phyloP scores from a whole-genome alignment of 2,329 filamentous ascomycete genomes.

The Botrytis pseudocinerea region DNA sequence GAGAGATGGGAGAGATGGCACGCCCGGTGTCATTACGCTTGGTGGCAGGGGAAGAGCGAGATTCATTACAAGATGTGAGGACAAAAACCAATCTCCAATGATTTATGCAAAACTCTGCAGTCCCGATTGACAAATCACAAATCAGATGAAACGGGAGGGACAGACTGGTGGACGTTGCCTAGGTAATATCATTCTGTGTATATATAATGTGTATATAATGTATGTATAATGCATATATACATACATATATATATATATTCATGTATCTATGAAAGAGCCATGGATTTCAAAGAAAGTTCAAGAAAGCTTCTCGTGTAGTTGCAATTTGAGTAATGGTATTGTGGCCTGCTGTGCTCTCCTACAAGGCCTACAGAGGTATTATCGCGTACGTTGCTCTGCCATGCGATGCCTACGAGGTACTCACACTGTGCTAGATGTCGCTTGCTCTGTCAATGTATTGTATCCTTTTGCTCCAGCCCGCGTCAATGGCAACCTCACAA shows the following conservation, averaged over 20 bases:
- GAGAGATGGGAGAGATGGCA: background rate
- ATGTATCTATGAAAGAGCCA: background rate
- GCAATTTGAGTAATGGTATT: background rate
- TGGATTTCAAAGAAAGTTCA: background rate
- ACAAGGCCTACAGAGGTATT: background rate
- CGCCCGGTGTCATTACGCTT: background rate
- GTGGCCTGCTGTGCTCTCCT: background rate
- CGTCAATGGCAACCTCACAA: background rate
- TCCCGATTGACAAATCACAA: background rate
- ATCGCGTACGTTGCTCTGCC: background rate
- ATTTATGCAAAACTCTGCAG: background rate
- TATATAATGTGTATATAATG: no score
- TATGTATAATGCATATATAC: no score
- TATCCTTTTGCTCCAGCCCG: background rate
- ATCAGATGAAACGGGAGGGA: background rate
- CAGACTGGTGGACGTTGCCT: background rate
- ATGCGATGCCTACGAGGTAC: background rate
- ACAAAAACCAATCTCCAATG: slow-evolving; percentile 1
- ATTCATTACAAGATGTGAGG: no score
- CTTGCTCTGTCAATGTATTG: background rate
- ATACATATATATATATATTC: no score
- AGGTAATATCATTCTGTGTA: background rate
- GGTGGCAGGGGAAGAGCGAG: background rate
- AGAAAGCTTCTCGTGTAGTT: background rate
- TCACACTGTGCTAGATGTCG: background rate